Percentiles rank a stretch among this genome's conserved stretches.
Conservation (phyloP, 441 rosid species). For the Adansonia madagascariensis region DNA sequence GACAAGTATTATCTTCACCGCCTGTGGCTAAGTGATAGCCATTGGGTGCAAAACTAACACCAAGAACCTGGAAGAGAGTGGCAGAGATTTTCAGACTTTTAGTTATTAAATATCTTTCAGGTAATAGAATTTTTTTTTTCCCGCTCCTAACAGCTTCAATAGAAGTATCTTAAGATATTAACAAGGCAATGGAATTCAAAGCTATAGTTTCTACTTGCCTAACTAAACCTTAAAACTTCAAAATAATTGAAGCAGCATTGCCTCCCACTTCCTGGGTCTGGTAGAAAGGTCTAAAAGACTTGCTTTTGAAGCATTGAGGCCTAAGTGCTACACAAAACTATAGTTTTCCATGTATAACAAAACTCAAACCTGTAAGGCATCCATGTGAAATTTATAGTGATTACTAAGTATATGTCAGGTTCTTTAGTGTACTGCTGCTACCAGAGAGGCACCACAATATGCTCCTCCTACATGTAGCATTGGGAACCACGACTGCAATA, state of each 20-base stretch:
- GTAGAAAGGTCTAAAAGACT: not conserved
- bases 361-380: not conserved
- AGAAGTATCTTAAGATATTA: not conserved
- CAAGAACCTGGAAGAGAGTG: slow-evolving; percentile 60
- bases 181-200: not conserved
- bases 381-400: slow-evolving; percentile 7
- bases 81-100: slow-evolving; percentile 17
- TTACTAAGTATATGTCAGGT: not conserved
- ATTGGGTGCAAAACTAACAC: slow-evolving; percentile 87
- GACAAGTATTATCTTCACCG: slow-evolving; percentile 90
- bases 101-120: slow-evolving; percentile 17
- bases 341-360: not conserved
- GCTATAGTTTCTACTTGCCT: not conserved
- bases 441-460: slow-evolving; percentile 7
- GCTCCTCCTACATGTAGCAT: not conserved
- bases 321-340: slow-evolving; percentile 3
- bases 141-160: not conserved
- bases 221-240: slow-evolving; percentile 2
- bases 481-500: not conserved
- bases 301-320: not conserved
- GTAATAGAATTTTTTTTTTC: not conserved
- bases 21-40: slow-evolving; percentile 95
- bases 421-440: not conserved
- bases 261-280: not conserved
- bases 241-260: not conserved